Percentiles rank a stretch among this genome's conserved stretches.
These are phyloP conservation scores for Entoloma clypeatum DNA, from an alignment of 1,284 basidiomycete genomes.

Conservation along the genomic window DNA sequence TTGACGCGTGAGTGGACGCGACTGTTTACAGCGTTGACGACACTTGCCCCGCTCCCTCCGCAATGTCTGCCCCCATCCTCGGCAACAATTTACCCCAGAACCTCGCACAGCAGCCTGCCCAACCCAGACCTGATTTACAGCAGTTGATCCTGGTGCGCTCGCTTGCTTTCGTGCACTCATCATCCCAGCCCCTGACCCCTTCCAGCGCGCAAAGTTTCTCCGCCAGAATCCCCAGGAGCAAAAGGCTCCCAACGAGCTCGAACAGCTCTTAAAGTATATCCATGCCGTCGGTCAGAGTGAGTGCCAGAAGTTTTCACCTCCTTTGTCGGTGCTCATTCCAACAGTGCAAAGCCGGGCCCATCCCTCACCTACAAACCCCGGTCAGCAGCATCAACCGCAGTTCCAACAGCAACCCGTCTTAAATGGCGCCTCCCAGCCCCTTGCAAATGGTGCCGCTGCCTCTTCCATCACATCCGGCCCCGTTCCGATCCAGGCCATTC, in stretches of 20 bases:
- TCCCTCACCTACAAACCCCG: slow-evolving; percentile 17
- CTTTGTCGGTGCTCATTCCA: slow-evolving; percentile 7
- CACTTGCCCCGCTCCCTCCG: slow-evolving; percentile 9
- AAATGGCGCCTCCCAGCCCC: slow-evolving; percentile 39
- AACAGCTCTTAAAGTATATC: slow-evolving; percentile 42
- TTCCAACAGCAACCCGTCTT: slow-evolving; percentile 29
- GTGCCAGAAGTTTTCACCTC: slow-evolving; percentile 15
- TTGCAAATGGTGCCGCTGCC: slow-evolving; percentile 36
- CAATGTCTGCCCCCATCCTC: slow-evolving; percentile 36
- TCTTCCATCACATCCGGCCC: slow-evolving; percentile 34
- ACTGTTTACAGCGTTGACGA: slow-evolving; percentile 19
- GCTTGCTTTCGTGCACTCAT: slow-evolving; percentile 13
- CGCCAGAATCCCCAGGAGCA: slow-evolving; percentile 46
- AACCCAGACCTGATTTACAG: slow-evolving; percentile 33
- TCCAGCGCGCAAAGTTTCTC: slow-evolving; percentile 43
- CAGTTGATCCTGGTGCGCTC: slow-evolving; percentile 34
- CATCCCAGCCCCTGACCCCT: slow-evolving; percentile 8
- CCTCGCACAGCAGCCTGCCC: slow-evolving; percentile 28
- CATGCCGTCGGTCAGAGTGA: slow-evolving; percentile 36
- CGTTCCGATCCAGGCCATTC: slow-evolving; percentile 31
- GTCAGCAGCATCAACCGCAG: slow-evolving; percentile 26
- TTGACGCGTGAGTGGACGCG: slow-evolving; percentile 19
- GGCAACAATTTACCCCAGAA: slow-evolving; percentile 30
- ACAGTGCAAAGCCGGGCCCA: slow-evolving; percentile 27
- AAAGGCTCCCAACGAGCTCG: slow-evolving; percentile 42